phyloP scores from a whole-genome alignment of 805 yeast species.

The Scheffersomyces stipitis region DNA sequence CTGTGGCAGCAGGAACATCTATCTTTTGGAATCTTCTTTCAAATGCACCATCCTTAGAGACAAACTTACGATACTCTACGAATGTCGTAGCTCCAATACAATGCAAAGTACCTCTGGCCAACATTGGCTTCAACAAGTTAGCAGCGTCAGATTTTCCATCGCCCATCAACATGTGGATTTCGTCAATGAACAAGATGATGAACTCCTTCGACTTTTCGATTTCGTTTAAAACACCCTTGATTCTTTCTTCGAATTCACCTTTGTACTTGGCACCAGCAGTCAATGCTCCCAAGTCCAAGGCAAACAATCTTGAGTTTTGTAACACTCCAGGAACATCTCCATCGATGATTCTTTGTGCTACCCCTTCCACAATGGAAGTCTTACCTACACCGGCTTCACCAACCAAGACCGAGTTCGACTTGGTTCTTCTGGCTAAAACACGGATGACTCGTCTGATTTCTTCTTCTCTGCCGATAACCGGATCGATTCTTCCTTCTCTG shows the following conservation, averaged over 20 bases:
- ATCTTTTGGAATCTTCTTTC: slow-evolving; percentile 98
- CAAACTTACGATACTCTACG: slow-evolving; percentile 87
- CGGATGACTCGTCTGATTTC: slow-evolving; percentile 94
- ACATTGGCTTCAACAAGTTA: slow-evolving; percentile 92
- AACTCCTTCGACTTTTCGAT: slow-evolving; percentile 83
- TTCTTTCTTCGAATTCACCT: slow-evolving; percentile 98
- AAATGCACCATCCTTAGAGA: slow-evolving; percentile 97
- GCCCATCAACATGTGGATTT: slow-evolving; percentile 99
- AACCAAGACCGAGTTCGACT: slow-evolving; percentile 92
- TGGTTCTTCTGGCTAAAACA: slow-evolving; percentile 94
- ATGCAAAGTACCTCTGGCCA: slow-evolving; percentile 94
- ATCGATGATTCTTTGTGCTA: slow-evolving; percentile 94
- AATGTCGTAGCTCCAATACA: slow-evolving; percentile 98
- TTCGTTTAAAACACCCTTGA: slow-evolving; percentile 94
- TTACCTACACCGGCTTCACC: slow-evolving; percentile 99
- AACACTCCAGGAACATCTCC: slow-evolving; percentile 91
- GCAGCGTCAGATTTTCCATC: slow-evolving; percentile 98
- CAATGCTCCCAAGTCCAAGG: slow-evolving; percentile 91
- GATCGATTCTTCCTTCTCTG: slow-evolving; percentile 91
- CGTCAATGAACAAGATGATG: slow-evolving; percentile 92
- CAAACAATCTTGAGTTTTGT: slow-evolving; percentile 75
- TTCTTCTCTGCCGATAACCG: slow-evolving; percentile 98
- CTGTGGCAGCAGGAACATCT: slow-evolving; percentile 92
- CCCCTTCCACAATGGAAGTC: slow-evolving; percentile 97
- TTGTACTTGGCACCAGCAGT: slow-evolving; percentile 99